phyloP scores from a whole-genome alignment of 2,329 filamentous ascomycete genomes.

The Xylaria sp. region DNA sequence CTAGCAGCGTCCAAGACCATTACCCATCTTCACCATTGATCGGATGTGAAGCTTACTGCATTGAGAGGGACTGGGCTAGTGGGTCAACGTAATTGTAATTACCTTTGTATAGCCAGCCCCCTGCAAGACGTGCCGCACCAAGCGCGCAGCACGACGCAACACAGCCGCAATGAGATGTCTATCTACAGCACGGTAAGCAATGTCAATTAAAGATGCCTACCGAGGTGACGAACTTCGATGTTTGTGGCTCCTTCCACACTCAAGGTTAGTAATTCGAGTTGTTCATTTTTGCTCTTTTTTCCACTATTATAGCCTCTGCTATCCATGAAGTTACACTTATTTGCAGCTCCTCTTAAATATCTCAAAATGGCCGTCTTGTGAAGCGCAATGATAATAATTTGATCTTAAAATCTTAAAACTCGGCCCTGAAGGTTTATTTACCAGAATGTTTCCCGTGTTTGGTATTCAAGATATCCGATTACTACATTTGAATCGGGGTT shows the following conservation, averaged over 20 bases:
- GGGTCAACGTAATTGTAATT: conserved; percentile 1
- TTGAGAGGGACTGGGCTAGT: not conserved
- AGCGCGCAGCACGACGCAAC: not conserved
- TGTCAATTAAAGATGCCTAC: not conserved
- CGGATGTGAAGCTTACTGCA: not conserved
- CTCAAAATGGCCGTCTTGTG: no score
- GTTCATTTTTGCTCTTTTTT: no score
- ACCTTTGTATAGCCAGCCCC: not conserved
- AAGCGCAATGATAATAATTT: no score
- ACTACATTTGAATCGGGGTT: no score
- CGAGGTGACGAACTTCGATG: not conserved
- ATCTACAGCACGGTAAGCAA: not conserved
- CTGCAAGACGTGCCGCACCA: not conserved
- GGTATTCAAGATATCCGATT: no score
- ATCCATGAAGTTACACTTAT: no score
- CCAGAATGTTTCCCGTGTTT: no score
- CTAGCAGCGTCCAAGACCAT: not conserved
- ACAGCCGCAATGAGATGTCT: conserved; percentile 4
- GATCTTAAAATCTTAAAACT: no score
- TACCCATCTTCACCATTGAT: not conserved
- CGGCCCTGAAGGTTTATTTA: no score
- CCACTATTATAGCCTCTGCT: no score
- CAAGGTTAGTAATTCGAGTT: no score
- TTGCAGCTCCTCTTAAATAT: no score
- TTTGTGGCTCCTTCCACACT: not conserved